A percentile compares a stretch with the other conserved stretches of the same genome.
These are phyloP conservation scores for Penicillium sp. DNA, from an alignment of 2,329 filamentous ascomycete species.

Conservation along the genomic window DNA sequence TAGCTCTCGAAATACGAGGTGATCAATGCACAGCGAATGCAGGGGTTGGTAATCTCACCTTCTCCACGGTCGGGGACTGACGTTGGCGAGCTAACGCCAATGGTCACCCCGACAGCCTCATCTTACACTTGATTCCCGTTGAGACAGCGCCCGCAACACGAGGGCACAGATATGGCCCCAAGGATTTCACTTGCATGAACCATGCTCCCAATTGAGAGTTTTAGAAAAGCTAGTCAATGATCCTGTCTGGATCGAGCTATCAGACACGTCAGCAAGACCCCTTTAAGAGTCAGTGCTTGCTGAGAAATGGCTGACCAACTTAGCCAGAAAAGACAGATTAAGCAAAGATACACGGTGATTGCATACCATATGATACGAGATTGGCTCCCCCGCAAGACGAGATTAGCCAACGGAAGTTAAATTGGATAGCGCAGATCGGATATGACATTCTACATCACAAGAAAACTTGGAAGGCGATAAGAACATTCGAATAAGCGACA, in stretches of 20 bases:
- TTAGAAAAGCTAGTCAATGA: neutral
- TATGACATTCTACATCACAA: neutral
- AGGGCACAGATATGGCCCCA: neutral
- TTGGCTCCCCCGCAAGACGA: slow-evolving; percentile 6
- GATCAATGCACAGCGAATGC: neutral
- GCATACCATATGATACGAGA: neutral
- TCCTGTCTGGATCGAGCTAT: slow-evolving; percentile 1
- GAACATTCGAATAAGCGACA: slow-evolving; percentile 4
- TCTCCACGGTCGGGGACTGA: neutral
- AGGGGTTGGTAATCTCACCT: neutral
- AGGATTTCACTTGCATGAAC: slow-evolving; percentile 7
- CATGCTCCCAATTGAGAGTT: neutral
- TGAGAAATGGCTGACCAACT: slow-evolving; percentile 1
- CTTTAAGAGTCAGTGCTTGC: slow-evolving; percentile 3
- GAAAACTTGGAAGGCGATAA: neutral
- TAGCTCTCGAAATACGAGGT: neutral
- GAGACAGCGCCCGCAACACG: neutral
- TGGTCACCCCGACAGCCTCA: slow-evolving; percentile 6
- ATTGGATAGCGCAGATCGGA: slow-evolving; percentile 10
- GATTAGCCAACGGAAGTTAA: neutral
- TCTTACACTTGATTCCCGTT: neutral
- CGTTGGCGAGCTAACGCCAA: neutral
- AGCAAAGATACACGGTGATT: slow-evolving; percentile 5
- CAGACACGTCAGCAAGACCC: slow-evolving; percentile 18
- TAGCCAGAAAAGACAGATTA: neutral